Base-by-base conservation (phyloP, 2,329 filamentous ascomycete genomes). In the Trichoderma simmonsii region DNA sequence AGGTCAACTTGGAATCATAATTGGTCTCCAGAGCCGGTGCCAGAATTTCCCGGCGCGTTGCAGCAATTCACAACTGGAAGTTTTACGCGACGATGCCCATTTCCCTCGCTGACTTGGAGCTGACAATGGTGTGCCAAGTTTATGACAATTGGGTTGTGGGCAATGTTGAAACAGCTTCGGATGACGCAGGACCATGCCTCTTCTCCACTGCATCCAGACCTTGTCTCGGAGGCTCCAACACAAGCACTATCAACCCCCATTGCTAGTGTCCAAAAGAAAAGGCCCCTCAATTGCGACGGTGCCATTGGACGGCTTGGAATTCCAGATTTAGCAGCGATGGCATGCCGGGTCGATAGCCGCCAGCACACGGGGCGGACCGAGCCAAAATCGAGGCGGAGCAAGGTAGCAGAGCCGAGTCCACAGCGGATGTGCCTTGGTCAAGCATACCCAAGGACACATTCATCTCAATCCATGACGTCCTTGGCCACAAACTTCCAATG, bases 351-450 rank as follows among this genome's bases (percentile, higher is more conserved):
- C 65, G 65, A 59, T 59, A 60, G 51, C 65, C 65, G 54, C 54
- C 57, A 68, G 57, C 14, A 1, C 34, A 36, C 24, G 65, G 65
- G 36, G 65, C 65, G 56, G 56, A 69, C 65, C 65, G 65, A 69
- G 56, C 26, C 34, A 24, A 18, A 69, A 28, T n/a, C 26, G 36
- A 51, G 28, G 36, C 56, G 65, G 56, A 60, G 28, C 24, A 28
- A 26, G 36, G 65, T 51, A 51, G 28, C 12, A 69, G 14, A 51
- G 34, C 36, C 54, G 59, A 69, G 36, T 69, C 26, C 21, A 48
- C 48, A 56, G 30, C 36, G 56, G 36, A 24, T 30, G 54, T 60
- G 28, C 56, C 65, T n/a, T 32, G 56, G 28, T 24, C 26, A 30
- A 48, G 24, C 32, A 32, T 68, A 48, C 36, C 18, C 43, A 60